A percentile compares a stretch with the other conserved stretches of the same genome.
phyloP scores from a whole-genome alignment of 805 yeast species.

The Cyberlindnera japonica region DNA sequence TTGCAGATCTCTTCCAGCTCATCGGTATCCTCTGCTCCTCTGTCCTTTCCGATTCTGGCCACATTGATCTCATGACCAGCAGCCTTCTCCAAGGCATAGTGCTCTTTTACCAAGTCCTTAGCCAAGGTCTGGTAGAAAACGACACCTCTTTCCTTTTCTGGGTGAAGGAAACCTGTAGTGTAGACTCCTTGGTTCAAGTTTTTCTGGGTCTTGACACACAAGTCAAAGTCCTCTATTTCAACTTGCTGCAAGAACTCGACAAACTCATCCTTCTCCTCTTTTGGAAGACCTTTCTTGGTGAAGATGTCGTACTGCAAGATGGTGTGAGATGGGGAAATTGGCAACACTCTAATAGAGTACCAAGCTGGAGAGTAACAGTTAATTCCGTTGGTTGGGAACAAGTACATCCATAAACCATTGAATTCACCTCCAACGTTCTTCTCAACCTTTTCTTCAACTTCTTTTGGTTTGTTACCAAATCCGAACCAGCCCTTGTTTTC shows the following conservation, averaged over 20 bases:
- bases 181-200: conserved; percentile 60
- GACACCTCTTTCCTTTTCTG: conserved; percentile 56
- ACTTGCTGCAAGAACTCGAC: conserved; percentile 61
- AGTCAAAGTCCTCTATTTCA: conserved; percentile 57
- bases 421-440: conserved; percentile 58
- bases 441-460: conserved; percentile 23
- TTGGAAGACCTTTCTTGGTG: conserved; percentile 54
- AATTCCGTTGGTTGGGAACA: conserved; percentile 57
- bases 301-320: conserved; percentile 57
- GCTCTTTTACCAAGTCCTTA: conserved; percentile 54
- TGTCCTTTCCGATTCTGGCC: conserved; percentile 38
- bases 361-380: conserved; percentile 67
- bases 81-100: conserved; percentile 42
- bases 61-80: conserved; percentile 49
- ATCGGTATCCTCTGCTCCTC: conserved; percentile 39
- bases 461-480: conserved; percentile 36
- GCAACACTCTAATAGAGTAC: conserved; percentile 59
- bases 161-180: conserved; percentile 56
- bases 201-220: conserved; percentile 57
- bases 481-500: conserved; percentile 49
- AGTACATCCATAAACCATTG: conserved; percentile 60
- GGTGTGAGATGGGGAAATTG: conserved; percentile 50
- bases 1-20: conserved; percentile 50
- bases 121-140: conserved; percentile 53
- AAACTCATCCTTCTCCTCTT: conserved; percentile 53